phyloP scores from a whole-genome alignment of 2,329 filamentous ascomycete genomes.

The Chaetomium sp. region DNA sequence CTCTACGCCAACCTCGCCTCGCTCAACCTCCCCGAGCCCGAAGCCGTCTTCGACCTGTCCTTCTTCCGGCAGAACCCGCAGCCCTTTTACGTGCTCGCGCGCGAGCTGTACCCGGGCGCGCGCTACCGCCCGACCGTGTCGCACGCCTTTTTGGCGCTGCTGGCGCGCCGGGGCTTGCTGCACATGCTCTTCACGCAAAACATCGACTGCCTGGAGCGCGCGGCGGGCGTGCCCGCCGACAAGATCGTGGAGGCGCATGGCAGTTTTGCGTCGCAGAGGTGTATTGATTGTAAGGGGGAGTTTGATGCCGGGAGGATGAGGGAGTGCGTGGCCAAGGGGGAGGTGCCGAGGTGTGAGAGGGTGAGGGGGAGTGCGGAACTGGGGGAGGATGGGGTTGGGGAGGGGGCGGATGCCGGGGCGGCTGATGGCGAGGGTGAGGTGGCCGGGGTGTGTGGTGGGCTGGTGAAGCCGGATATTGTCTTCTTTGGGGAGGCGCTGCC shows the following conservation, averaged over 20 bases:
- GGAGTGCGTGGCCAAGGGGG: conserved; percentile 63
- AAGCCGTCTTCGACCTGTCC: conserved; percentile 90
- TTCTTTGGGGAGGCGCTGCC: conserved; percentile 78
- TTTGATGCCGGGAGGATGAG: conserved; percentile 78
- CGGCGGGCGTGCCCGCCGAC: conserved; percentile 78
- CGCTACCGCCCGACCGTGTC: conserved; percentile 83
- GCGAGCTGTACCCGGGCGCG: conserved; percentile 85
- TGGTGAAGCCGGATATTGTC: conserved; percentile 93
- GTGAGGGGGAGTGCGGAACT: conserved; percentile 35
- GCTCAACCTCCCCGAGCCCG: conserved; percentile 82
- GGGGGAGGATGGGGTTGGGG: background rate
- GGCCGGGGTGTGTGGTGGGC: conserved; percentile 61
- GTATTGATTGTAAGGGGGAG: conserved; percentile 77
- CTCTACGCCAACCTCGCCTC: conserved; percentile 90
- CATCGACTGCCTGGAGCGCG: conserved; percentile 90
- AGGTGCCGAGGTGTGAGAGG: conserved; percentile 68
- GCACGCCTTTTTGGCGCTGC: conserved; percentile 83
- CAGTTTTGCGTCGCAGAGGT: conserved; percentile 87
- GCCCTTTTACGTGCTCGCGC: conserved; percentile 90
- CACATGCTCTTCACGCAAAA: conserved; percentile 95
- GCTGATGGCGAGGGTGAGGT: background rate
- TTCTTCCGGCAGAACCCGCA: conserved; percentile 84
- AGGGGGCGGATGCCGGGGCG: background rate
- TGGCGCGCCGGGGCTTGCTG: conserved; percentile 76
- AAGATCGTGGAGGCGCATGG: conserved; percentile 93